These are phyloP conservation scores for Lignosus rhinocerotis DNA, from an alignment of 1,284 basidiomycete genomes.

Conservation along the genomic window DNA sequence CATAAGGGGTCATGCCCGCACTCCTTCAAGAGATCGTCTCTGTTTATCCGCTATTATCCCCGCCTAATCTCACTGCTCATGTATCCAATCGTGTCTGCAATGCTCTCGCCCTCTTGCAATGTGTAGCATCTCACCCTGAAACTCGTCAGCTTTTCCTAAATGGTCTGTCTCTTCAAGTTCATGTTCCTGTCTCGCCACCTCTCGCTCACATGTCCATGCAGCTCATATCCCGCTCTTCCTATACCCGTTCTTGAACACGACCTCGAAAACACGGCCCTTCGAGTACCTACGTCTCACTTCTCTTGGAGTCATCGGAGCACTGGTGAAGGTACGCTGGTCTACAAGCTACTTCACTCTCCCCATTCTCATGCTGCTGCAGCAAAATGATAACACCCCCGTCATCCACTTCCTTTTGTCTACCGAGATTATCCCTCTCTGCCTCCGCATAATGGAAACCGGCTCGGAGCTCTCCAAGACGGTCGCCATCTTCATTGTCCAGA, in stretches of 20 bases:
- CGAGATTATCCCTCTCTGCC: conserved; percentile 98
- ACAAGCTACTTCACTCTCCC: background rate
- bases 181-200: background rate
- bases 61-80: conserved; percentile 95
- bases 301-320: conserved; percentile 96
- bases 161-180: conserved; percentile 45
- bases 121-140: conserved; percentile 94
- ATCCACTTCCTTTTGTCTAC: conserved; percentile 99
- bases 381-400: conserved; percentile 99
- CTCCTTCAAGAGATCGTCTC: conserved; percentile 98
- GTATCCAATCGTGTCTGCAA: conserved; percentile 99
- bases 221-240: conserved; percentile 99
- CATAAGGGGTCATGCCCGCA: conserved; percentile 94
- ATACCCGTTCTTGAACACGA: conserved; percentile 99
- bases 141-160: conserved; percentile 92
- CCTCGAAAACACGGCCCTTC: conserved; percentile 97
- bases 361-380: conserved; percentile 45
- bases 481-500: conserved; percentile 99
- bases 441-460: conserved; percentile 99
- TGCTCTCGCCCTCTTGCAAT: conserved; percentile 95
- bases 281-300: conserved; percentile 98
- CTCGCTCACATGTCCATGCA: conserved; percentile 33
- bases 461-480: conserved; percentile 99
- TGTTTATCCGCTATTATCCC: conserved; percentile 95
- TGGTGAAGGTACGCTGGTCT: conserved; percentile 77